Evolutionary conservation across 495 filamentous ascomycete species (phyloP), one percentile per base, ranked within the genome.

Genomic region (Viridothelium virens): DNA sequence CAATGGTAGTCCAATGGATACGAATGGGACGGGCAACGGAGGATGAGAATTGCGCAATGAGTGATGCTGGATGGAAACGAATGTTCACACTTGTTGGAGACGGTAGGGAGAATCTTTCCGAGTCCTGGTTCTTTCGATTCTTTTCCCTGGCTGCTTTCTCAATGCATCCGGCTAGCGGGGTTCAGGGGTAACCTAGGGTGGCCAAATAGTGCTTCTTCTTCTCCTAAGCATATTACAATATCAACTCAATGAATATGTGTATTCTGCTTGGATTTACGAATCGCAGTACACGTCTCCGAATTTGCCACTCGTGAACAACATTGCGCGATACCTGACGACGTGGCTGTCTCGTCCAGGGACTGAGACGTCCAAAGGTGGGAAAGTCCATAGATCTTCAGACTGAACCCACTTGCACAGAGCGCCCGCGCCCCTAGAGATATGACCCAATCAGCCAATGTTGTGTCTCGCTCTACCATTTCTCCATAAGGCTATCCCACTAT

Each of bases 1-100:
- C 53, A 59, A 14, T 18, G 53, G 53, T 3, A 59, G 53, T 59
- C 53, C 53, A 34, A 59, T 59, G 53, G 53, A 59, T 36, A 59
- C 53, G 53, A 59, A 59, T 59, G 53, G 53, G 7, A 59, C 53
- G 31, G 53, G 53, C 14, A 59, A 59, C 18, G 53, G 53, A 34
- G 53, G 53, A 34, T 59, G 31, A 53, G 36, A 18, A 7, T n/a
- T 14, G 31, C 14, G 5, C 11, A 11, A 33, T 33, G 31, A 14
- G 3, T 59, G 53, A 59, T 59, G 31, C 18, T 36, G 53, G 33
- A 36, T 18, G 5, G 53, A 59, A 10, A 33, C 5, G 3, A 36
- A 59, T 31, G 53, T 33, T 36, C 53, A 7, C 53, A 34, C 18
- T 18, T 5, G 3, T 59, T 11, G 31, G 31, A 31, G n/a, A 59